These are phyloP conservation scores for Elongisporangium undulatum DNA, from an alignment of 352 stramenopile genomes.

Conservation along the genomic window DNA sequence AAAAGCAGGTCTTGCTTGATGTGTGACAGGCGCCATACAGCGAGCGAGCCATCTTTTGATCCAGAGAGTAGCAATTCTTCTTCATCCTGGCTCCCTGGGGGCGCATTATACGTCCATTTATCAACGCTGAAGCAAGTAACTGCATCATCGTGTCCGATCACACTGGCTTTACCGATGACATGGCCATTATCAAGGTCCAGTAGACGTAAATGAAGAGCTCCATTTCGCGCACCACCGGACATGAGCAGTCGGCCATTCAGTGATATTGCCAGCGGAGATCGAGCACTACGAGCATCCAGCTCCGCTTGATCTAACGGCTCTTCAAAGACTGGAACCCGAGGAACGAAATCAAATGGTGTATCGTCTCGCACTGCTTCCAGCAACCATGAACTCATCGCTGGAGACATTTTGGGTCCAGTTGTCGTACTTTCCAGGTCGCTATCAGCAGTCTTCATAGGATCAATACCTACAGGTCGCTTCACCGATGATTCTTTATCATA, in stretches of 20 bases:
- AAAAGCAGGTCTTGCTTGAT: constrained; percentile 74
- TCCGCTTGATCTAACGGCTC: constrained; percentile 7
- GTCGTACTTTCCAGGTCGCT: constrained; percentile 9
- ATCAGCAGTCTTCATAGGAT: background rate
- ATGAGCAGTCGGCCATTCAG: constrained; percentile 69
- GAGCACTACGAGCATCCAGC: background rate
- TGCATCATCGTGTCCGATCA: constrained; percentile 60
- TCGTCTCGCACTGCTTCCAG: constrained; percentile 65
- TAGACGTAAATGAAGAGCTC: constrained; percentile 70
- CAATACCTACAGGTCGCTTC: background rate
- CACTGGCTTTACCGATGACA: constrained; percentile 76
- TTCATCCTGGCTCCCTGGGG: constrained; percentile 37
- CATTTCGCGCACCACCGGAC: constrained; percentile 65
- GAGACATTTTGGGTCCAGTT: constrained; percentile 1
- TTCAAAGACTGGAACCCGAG: constrained; percentile 74
- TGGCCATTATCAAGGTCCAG: constrained; percentile 81
- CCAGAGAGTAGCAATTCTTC: constrained; percentile 77
- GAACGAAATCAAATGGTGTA: constrained; percentile 78
- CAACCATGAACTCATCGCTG: constrained; percentile 51
- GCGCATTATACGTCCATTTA: constrained; percentile 42
- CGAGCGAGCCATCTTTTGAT: constrained; percentile 58
- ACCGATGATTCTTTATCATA: background rate
- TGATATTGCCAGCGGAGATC: constrained; percentile 63
- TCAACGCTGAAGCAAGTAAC: constrained; percentile 77
- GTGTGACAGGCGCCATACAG: constrained; percentile 67